A percentile compares a stretch with the other conserved stretches of the same genome.
These are phyloP conservation scores for Lachancea sp. DNA, from an alignment of 805 yeast species.

Conservation along the genomic window DNA sequence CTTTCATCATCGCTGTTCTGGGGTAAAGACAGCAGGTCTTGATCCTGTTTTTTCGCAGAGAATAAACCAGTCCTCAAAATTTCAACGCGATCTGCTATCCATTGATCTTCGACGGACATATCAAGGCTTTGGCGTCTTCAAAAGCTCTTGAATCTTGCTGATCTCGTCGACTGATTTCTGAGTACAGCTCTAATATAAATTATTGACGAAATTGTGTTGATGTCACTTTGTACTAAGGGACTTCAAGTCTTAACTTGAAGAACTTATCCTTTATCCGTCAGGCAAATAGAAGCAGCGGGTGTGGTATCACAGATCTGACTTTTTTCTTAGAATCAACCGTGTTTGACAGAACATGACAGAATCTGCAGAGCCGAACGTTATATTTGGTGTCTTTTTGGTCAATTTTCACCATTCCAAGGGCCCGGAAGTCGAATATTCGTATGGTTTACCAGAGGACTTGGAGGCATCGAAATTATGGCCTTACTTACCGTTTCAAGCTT, in stretches of 20 bases:
- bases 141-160: no score
- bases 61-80: not conserved
- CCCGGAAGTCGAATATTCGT: conserved; percentile 92
- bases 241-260: not conserved
- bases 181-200: not conserved
- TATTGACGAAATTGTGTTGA: not conserved
- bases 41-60: not conserved
- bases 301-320: not conserved
- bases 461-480: conserved; percentile 56
- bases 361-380: conserved; percentile 23
- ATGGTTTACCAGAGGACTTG: conserved; percentile 38
- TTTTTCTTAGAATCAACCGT: not conserved
- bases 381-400: conserved; percentile 82
- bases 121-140: not conserved
- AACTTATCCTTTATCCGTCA: not conserved
- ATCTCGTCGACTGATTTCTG: no score
- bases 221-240: conserved; percentile 1
- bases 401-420: conserved; percentile 92
- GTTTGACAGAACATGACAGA: not conserved
- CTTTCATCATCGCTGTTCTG: not conserved
- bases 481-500: conserved; percentile 83
- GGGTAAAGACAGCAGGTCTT: not conserved
- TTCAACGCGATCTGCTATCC: not conserved
- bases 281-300: not conserved
- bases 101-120: not conserved